Base-by-base conservation (phyloP, 306 rosid genomes). In the Mimosa bimucronata region DNA sequence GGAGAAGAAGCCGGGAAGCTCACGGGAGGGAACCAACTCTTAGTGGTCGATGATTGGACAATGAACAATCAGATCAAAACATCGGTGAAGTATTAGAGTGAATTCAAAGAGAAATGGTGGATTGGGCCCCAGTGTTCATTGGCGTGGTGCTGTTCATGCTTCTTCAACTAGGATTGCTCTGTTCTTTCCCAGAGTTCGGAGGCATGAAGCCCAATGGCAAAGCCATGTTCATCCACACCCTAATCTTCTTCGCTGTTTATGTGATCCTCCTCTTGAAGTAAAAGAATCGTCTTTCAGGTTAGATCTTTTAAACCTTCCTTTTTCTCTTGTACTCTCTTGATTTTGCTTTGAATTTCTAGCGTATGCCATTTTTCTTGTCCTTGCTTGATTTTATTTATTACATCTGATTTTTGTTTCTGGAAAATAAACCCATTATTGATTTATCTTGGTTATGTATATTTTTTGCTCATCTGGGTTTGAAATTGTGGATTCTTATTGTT, bases 41-140 rank as follows among this genome's bases (percentile, higher is more conserved):
- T n/a, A n/a, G n/a, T n/a, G n/a, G n/a, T n/a, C n/a, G n/a, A n/a
- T n/a, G n/a, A n/a, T n/a, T n/a, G n/a, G n/a, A n/a, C n/a, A n/a
- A n/a, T n/a, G n/a, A n/a, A n/a, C n/a, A n/a, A n/a, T n/a, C n/a
- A n/a, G n/a, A n/a, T n/a, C n/a, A n/a, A n/a, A n/a, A n/a, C n/a
- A n/a, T n/a, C n/a, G n/a, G n/a, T n/a, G n/a, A n/a, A n/a, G n/a
- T n/a, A n/a, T n/a, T n/a, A n/a, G n/a, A n/a, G n/a, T n/a, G n/a
- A n/a, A n/a, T n/a, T n/a, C n/a, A 34, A n/a, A 34, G 26, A 53
- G 16, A 31, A 72, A 94, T 95, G 99, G 87, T 92, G n/a, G 99
- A 95, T 81, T 93, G 99, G 99, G 98, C 90, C 1, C 97, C 98
- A 0, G 96, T 95, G n/a, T n/a, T 95, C 30, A 84, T 95, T 10